These are phyloP conservation scores for Diaporthe nobilis DNA, from an alignment of 2,329 filamentous ascomycete species.

Conservation along the genomic window DNA sequence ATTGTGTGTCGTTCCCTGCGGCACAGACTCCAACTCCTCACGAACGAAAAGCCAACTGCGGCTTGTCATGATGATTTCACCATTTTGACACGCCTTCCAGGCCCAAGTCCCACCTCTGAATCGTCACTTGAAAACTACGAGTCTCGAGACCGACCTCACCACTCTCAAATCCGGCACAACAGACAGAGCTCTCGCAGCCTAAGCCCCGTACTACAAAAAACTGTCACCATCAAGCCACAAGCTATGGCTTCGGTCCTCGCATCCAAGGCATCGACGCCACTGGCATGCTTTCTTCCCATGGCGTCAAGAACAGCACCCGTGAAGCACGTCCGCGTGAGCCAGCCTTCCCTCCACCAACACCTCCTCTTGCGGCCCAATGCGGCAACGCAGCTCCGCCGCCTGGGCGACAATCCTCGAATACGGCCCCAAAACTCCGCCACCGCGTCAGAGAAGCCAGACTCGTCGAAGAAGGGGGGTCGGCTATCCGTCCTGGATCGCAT, in stretches of 20 bases:
- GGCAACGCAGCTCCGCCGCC: not conserved
- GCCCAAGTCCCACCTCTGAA: too few species aligned
- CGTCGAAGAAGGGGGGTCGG: not conserved
- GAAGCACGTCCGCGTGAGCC: not conserved
- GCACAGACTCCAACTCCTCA: not conserved
- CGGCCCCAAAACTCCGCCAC: not conserved
- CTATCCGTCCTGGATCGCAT: slow-evolving; percentile 3
- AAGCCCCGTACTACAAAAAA: not conserved
- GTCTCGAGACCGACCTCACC: too few species aligned
- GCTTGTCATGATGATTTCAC: too few species aligned
- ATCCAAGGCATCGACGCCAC: not conserved
- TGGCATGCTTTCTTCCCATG: not conserved
- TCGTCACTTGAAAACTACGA: not conserved
- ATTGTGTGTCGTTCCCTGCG: not conserved
- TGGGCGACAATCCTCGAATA: not conserved
- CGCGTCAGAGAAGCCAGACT: not conserved
- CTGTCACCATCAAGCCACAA: too few species aligned
- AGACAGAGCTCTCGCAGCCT: not conserved
- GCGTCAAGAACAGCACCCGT: not conserved
- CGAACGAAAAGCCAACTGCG: not conserved
- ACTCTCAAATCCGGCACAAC: not conserved
- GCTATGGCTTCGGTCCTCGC: not conserved
- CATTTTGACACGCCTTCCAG: not conserved
- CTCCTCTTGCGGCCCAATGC: not conserved
- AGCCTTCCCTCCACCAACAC: not conserved